Conservation (phyloP, 1,284 basidiomycete species). For the Malassezia equina region DNA sequence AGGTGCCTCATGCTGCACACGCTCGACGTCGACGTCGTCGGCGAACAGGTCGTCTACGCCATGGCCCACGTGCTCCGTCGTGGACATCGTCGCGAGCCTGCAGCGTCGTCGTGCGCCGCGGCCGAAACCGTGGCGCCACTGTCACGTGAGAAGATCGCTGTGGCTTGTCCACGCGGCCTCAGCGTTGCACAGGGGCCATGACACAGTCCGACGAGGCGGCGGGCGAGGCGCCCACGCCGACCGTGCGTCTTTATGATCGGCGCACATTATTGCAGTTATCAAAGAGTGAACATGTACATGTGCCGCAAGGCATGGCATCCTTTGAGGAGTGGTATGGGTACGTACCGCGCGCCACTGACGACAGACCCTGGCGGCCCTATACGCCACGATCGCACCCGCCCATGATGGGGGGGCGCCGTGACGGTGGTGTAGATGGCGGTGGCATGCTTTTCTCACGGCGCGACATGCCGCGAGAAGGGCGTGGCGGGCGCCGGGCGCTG, state of each 20-base stretch:
- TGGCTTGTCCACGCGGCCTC: not conserved
- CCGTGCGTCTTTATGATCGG: not conserved
- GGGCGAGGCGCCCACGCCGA: not conserved
- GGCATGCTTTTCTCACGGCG: not conserved
- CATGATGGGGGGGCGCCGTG: not conserved
- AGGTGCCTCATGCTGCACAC: not conserved
- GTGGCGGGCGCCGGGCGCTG: not conserved
- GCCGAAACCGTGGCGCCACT: not conserved
- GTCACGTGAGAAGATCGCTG: not conserved
- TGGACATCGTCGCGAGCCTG: not conserved
- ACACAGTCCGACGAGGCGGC: not conserved
- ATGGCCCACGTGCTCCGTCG: not conserved
- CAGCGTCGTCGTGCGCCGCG: not conserved
- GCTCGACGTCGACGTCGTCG: slow-evolving; percentile 25
- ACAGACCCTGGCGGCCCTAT: slow-evolving; percentile 13
- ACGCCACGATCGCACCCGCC: slow-evolving; percentile 1
- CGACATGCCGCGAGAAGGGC: not conserved
- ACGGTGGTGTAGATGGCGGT: not conserved
- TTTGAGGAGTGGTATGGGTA: slow-evolving; percentile 17
- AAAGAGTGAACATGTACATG: slow-evolving; percentile 62
- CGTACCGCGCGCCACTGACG: slow-evolving; percentile 1
- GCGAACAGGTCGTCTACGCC: slow-evolving; percentile 25
- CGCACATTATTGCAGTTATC: slow-evolving; percentile 55
- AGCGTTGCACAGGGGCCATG: not conserved
- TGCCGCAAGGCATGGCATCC: slow-evolving; percentile 50